Percentiles rank a stretch among this genome's conserved stretches.
Conservation (phyloP, 352 stramenopile genomes). For the Phytophthora pisi region DNA sequence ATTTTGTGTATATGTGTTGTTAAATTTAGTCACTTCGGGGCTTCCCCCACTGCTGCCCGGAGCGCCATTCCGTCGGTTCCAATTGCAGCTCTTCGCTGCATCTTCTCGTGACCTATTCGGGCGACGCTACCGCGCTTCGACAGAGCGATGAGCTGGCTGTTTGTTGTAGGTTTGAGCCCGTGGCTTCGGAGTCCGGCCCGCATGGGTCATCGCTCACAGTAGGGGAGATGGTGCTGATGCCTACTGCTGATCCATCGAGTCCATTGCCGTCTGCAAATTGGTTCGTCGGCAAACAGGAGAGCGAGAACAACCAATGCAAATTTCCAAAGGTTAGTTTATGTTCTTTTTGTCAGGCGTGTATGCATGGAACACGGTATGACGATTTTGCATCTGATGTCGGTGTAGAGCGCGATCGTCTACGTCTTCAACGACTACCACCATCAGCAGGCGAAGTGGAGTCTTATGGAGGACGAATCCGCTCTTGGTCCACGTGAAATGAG, state of each 20-base stretch:
- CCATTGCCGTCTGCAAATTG: neutral
- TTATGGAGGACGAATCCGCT: neutral
- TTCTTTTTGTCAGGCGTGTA: no score
- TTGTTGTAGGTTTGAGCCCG: neutral
- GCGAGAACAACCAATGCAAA: neutral
- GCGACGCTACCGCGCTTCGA: neutral
- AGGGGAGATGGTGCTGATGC: neutral
- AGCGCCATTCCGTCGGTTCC: neutral
- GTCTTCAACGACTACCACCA: neutral
- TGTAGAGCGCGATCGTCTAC: neutral
- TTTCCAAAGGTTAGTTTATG: neutral
- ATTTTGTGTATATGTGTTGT: no score
- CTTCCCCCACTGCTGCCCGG: neutral
- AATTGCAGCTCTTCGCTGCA: neutral
- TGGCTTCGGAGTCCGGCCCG: neutral
- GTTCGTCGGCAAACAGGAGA: neutral
- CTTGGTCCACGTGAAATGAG: neutral
- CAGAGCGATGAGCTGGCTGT: neutral
- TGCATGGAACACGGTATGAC: neutral
- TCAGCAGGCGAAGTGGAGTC: neutral
- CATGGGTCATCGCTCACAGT: neutral
- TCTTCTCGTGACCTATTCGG: neutral
- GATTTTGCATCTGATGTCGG: neutral
- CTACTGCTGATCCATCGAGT: neutral
- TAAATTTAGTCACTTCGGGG: neutral